Evolutionary conservation across 2,329 filamentous ascomycete species (phyloP).

Genomic region (Cytospora chrysosperma): DNA sequence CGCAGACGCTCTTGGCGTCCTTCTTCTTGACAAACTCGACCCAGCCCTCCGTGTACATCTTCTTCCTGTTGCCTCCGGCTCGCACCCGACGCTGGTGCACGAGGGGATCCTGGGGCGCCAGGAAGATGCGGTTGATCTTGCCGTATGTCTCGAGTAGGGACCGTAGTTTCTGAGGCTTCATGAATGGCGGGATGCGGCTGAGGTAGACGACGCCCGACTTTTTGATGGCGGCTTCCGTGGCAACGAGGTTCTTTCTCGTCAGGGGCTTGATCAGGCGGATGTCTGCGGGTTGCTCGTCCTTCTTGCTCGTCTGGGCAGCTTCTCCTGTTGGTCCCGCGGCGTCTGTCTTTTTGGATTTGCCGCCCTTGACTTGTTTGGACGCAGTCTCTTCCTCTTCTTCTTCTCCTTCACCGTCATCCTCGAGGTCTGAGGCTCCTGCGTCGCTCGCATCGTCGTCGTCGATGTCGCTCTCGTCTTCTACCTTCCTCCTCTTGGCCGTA

Average conservation of each 20-base stretch:
- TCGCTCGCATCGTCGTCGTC: constrained; percentile 41
- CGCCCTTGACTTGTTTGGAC: constrained; percentile 28
- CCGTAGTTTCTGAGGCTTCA: constrained; percentile 78
- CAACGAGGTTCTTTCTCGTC: constrained; percentile 66
- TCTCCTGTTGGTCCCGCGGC: constrained; percentile 23
- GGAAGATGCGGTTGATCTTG: constrained; percentile 72
- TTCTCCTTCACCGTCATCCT: constrained; percentile 27
- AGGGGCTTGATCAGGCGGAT: constrained; percentile 43
- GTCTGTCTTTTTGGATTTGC: background rate
- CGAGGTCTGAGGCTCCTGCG: constrained; percentile 32
- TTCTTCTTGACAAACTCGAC: constrained; percentile 76
- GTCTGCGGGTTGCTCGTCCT: constrained; percentile 26
- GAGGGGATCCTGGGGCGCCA: constrained; percentile 71
- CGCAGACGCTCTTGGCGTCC: constrained; percentile 74
- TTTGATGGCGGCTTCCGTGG: constrained; percentile 62
- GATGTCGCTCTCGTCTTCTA: constrained; percentile 45
- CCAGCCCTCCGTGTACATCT: constrained; percentile 82
- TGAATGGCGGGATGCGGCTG: constrained; percentile 81
- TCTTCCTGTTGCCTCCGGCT: constrained; percentile 79
- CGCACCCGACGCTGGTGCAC: constrained; percentile 66
- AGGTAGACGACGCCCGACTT: constrained; percentile 82
- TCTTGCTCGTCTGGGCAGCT: constrained; percentile 30
- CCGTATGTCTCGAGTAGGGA: constrained; percentile 75
- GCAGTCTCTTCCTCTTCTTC: constrained; percentile 19
- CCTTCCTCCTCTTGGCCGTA: constrained; percentile 62